Evolutionary conservation across 1,284 basidiomycete genomes (phyloP), one percentile per base, ranked within the genome.

Genomic region (Ceratobasidium sp.): DNA sequence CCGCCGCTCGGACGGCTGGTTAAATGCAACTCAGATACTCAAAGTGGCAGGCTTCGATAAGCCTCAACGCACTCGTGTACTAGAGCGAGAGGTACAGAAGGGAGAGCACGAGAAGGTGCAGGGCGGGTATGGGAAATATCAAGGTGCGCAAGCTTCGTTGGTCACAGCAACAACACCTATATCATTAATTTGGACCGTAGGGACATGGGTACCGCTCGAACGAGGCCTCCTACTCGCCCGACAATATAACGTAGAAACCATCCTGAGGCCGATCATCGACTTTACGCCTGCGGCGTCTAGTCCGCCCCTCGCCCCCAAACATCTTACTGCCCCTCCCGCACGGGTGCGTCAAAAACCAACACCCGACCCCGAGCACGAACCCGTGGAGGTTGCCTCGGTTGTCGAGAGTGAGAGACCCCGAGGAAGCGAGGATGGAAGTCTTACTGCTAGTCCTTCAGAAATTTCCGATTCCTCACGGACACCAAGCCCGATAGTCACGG

Each of bases 41-140:
- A 99, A 99, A 83, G 97, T 99, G 79, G 98, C 97, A 44, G 98
- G 97, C 11, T 98, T 99, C 79, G 98, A 99, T 85, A 99, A 99
- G 83, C 98, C 98, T 0, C 98, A 99, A 82, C 88, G 98, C 63
- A 99, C 98, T 73, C 91, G 98, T 75, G 97, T 99, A 15, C 88
- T 99, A 62, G 98, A 99, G 83, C 90, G 98, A 78, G 98, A 99
- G 84, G 92, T 99, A 1, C 98, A 99, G 83, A 99, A 99, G 84
- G 98, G 97, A 31, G 93, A 96, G 79, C 98, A 99, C 83, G 98
- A 99, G 84, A 99, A 99, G 83, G 96, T 99, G 0, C 98, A 99
- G 83, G 98, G 98, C 45, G 98, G 98, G 0, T 99, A 99, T 83
- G 98, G 98, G 79, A 99, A 99, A 85, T 99, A 99, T 83, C 98